Conservation (phyloP, 768 basidiomycete species). For the Lactarius hatsudake region DNA sequence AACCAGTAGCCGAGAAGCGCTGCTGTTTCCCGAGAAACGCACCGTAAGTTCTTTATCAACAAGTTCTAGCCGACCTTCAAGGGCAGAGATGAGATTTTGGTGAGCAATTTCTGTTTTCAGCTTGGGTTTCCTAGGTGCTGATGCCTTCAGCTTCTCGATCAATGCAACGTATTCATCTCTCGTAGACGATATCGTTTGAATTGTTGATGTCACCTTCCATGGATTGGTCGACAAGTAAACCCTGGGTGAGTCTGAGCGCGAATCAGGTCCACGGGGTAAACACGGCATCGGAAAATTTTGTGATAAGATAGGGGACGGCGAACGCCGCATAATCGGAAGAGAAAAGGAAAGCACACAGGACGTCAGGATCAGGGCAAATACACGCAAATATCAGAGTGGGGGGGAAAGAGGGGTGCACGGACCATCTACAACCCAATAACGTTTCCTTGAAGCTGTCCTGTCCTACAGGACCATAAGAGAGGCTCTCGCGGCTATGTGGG, state of each 20-base stretch:
- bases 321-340: conserved; percentile 44
- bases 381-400: conserved; percentile 54
- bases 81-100: conserved; percentile 52
- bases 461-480: conserved; percentile 70
- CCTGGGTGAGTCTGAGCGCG: conserved; percentile 70
- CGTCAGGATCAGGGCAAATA: conserved; percentile 53
- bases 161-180: conserved; percentile 68
- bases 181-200: conserved; percentile 67
- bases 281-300: conserved; percentile 29
- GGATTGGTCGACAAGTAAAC: conserved; percentile 84
- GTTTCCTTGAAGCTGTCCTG: conserved; percentile 71
- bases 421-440: conserved; percentile 90
- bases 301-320: conserved; percentile 33
- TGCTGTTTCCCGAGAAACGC: conserved; percentile 38
- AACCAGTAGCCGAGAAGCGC: not conserved
- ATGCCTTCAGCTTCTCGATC: conserved; percentile 58
- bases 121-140: conserved; percentile 45
- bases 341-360: conserved; percentile 39
- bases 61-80: conserved; percentile 61
- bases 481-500: conserved; percentile 60
- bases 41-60: conserved; percentile 73
- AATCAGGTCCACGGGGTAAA: conserved; percentile 12
- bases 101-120: conserved; percentile 61
- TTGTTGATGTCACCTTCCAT: conserved; percentile 82
- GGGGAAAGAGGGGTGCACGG: conserved; percentile 49